A percentile compares a stretch with the other conserved stretches of the same genome.
Evolutionary conservation across 345 rosid genomes (phyloP).

Genomic region (Eutrema heterophyllum): DNA sequence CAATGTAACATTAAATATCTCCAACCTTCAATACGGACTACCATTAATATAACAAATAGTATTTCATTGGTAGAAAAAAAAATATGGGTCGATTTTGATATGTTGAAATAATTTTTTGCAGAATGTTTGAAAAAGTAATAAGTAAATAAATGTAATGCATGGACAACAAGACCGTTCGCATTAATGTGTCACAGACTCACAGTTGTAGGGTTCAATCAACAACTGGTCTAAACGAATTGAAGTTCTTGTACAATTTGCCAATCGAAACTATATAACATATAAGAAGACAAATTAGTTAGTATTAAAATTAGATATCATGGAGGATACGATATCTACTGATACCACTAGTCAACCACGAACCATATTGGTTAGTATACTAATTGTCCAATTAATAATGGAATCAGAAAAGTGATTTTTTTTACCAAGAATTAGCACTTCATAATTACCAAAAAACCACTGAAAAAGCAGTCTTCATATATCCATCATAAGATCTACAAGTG

Average conservation of each 20-base stretch:
- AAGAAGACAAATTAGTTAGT: neutral
- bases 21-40: neutral
- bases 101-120: neutral
- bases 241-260: neutral
- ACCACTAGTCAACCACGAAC: neutral
- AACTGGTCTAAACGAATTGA: neutral
- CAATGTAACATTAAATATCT: neutral
- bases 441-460: neutral
- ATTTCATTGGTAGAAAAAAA: neutral
- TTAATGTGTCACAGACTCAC: slow-evolving; percentile 22
- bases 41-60: neutral
- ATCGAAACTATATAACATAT: neutral
- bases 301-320: neutral
- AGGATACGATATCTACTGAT: neutral
- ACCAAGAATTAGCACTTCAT: neutral
- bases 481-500: neutral
- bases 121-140: neutral
- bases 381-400: neutral
- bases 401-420: neutral
- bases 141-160: neutral
- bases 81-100: neutral
- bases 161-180: slow-evolving; percentile 10
- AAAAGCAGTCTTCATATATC: neutral
- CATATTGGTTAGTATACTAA: neutral
- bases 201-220: neutral